Conservation (phyloP, 768 basidiomycete genomes). For the Xerocomellus chrysenteron region DNA sequence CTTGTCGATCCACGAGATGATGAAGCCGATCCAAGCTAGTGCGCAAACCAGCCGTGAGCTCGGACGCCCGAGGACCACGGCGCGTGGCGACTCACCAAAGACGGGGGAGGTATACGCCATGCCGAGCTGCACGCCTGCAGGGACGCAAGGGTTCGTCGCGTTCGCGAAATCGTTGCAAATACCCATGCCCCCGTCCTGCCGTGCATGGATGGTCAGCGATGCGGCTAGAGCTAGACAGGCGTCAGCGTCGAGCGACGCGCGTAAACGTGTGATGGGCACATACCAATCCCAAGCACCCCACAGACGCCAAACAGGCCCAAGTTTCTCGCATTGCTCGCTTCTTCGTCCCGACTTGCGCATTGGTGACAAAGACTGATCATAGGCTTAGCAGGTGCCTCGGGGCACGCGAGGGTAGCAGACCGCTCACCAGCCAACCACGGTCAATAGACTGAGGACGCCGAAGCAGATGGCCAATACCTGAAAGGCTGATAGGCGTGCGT, state of each 20-base stretch:
- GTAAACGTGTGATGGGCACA: background rate
- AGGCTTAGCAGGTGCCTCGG: background rate
- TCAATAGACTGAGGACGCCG: conserved; percentile 8
- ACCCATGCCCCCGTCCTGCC: conserved; percentile 9
- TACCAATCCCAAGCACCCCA: conserved; percentile 20
- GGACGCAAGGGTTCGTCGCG: conserved; percentile 17
- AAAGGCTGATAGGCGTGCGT: conserved; percentile 16
- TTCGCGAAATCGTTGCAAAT: conserved; percentile 34
- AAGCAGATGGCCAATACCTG: conserved; percentile 18
- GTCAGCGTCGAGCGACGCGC: background rate
- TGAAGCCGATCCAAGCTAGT: conserved; percentile 22
- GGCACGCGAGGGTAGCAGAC: background rate
- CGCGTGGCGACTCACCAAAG: conserved; percentile 23
- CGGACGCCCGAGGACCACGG: background rate
- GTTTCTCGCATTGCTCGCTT: conserved; percentile 24
- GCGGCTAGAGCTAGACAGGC: conserved; percentile 14
- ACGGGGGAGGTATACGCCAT: conserved; percentile 31
- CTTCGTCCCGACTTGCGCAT: conserved; percentile 8
- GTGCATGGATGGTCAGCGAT: conserved; percentile 30
- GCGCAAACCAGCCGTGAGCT: background rate
- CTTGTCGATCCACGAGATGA: conserved; percentile 31
- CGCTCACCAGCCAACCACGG: conserved; percentile 22
- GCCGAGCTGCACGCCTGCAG: conserved; percentile 23
- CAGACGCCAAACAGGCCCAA: conserved; percentile 22
- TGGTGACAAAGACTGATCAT: conserved; percentile 18